These are phyloP conservation scores for Penicillium bovifimosum DNA, from an alignment of 495 filamentous ascomycete genomes.

Conservation along the genomic window DNA sequence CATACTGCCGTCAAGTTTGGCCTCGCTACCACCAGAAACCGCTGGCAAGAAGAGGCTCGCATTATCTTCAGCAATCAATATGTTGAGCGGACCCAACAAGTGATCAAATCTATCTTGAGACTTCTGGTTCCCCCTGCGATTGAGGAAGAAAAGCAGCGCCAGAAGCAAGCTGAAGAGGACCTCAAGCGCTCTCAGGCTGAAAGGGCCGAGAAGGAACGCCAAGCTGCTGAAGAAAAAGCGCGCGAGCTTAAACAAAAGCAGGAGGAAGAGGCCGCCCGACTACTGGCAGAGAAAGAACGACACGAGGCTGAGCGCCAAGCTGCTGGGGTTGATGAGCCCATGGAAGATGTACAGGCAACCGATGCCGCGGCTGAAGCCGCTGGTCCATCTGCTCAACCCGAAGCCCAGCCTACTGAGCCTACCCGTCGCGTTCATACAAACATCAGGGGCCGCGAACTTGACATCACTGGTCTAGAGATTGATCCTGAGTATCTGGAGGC, in stretches of 20 bases:
- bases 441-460: slow-evolving; percentile 76
- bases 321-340: slow-evolving; percentile 50
- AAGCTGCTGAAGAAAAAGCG: slow-evolving; percentile 56
- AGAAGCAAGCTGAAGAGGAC: slow-evolving; percentile 46
- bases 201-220: slow-evolving; percentile 43
- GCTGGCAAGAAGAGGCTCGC: slow-evolving; percentile 89
- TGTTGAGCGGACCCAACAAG: slow-evolving; percentile 63
- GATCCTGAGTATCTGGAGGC: slow-evolving; percentile 91
- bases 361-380: slow-evolving; percentile 32
- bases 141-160: slow-evolving; percentile 61
- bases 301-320: slow-evolving; percentile 46
- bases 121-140: slow-evolving; percentile 80
- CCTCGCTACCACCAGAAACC: slow-evolving; percentile 58
- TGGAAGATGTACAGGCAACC: slow-evolving; percentile 80
- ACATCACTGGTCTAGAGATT: slow-evolving; percentile 91
- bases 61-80: slow-evolving; percentile 69
- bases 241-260: slow-evolving; percentile 56
- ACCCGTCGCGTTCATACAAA: slow-evolving; percentile 63
- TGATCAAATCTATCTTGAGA: slow-evolving; percentile 67
- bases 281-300: slow-evolving; percentile 40
- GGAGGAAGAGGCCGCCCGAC: slow-evolving; percentile 55
- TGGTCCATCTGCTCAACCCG: slow-evolving; percentile 27
- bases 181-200: slow-evolving; percentile 44
- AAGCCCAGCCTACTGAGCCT: slow-evolving; percentile 47
- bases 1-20: slow-evolving; percentile 65